Percentiles rank a stretch among this genome's conserved stretches.
Conservation (phyloP, 306 rosid genomes). For the Cicer yamashitae region DNA sequence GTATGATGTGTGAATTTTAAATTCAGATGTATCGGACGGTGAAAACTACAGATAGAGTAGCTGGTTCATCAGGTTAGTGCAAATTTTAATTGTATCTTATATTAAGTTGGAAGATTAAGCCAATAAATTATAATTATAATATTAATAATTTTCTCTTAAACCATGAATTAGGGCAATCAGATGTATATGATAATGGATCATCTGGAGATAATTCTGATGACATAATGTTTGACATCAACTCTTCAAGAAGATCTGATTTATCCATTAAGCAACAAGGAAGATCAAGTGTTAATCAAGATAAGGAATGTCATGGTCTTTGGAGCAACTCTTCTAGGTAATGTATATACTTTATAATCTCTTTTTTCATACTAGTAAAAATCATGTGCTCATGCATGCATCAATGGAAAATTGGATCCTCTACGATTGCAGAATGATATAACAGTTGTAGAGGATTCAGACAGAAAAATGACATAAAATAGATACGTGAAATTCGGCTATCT, state of each 20-base stretch:
- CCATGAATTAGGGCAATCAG: constrained; percentile 70
- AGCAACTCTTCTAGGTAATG: constrained; percentile 92
- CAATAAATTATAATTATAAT: not conserved
- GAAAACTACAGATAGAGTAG: constrained; percentile 87
- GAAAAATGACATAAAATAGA: no score
- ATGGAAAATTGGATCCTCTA: no score
- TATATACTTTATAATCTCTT: not conserved
- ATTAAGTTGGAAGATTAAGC: constrained; percentile 20
- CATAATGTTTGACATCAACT: constrained; percentile 69
- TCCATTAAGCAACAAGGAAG: constrained; percentile 65
- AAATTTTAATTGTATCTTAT: not conserved
- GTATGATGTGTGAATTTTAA: constrained; percentile 5
- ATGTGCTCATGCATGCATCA: not conserved
- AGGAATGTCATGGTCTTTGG: constrained; percentile 73
- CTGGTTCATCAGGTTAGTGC: constrained; percentile 80
- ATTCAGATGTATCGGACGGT: constrained; percentile 97
- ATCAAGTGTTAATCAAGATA: constrained; percentile 60
- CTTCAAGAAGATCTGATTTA: constrained; percentile 58
- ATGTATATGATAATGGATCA: constrained; percentile 82
- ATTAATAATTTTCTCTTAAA: not conserved
- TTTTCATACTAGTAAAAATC: not conserved
- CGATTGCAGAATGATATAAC: no score
- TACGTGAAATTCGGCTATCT: not conserved
- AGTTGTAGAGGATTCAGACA: no score
- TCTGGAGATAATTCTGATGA: constrained; percentile 92